Conservation (phyloP, 1,284 basidiomycete species). For the Trichosporon sp. region DNA sequence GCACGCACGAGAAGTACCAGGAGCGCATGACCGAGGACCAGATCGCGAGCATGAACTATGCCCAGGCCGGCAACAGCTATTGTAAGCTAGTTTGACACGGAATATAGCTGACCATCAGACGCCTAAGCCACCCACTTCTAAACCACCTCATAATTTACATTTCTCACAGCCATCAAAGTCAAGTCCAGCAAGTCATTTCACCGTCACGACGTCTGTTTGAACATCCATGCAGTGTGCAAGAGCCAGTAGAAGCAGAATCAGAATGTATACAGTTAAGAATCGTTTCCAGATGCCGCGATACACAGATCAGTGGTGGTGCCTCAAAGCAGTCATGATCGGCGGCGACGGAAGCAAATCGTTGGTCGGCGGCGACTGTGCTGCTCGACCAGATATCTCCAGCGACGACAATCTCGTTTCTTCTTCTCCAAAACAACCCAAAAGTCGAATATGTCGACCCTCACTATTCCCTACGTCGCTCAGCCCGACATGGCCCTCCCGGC, state of each 20-base stretch:
- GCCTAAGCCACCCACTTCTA: background rate
- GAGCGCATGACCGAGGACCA: conserved; percentile 88
- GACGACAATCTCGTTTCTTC: background rate
- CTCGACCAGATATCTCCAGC: background rate
- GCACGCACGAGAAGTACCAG: conserved; percentile 66
- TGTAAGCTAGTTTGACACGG: conserved; percentile 60
- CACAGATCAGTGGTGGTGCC: too few species aligned
- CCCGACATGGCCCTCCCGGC: conserved; percentile 50
- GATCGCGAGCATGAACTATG: conserved; percentile 78
- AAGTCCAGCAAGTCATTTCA: conserved; percentile 4
- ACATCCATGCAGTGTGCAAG: background rate
- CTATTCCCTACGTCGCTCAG: conserved; percentile 45
- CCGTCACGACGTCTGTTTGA: background rate
- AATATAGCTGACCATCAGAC: background rate
- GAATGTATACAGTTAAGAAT: conserved; percentile 6
- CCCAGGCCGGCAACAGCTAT: conserved; percentile 87
- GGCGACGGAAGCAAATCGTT: conserved; percentile 9
- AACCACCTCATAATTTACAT: background rate
- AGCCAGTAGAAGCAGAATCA: conserved; percentile 12
- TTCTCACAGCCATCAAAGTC: background rate
- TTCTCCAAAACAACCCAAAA: background rate
- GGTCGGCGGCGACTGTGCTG: background rate
- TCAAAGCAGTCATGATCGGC: background rate
- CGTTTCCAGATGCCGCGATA: too few species aligned
- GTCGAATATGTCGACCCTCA: conserved; percentile 39